These are phyloP conservation scores for Candida dubliniensis DNA, from an alignment of 1,139 yeast genomes.

Conservation along the genomic window DNA sequence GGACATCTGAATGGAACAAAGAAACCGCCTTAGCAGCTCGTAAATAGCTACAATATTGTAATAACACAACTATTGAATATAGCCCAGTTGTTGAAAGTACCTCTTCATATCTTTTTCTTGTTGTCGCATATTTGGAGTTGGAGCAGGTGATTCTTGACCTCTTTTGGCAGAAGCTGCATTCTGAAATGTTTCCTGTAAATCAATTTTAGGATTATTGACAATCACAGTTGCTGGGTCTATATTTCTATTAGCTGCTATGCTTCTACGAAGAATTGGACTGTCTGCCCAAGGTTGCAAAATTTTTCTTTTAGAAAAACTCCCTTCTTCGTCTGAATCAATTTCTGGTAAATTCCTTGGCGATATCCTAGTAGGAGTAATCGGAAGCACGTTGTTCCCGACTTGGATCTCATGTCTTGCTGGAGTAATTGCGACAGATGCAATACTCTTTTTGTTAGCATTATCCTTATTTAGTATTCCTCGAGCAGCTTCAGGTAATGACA, in stretches of 20 bases:
- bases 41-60: constrained; percentile 9
- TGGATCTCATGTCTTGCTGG: constrained; percentile 5
- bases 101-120: constrained; percentile 44
- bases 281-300: constrained; percentile 73
- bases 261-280: constrained; percentile 56
- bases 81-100: constrained; percentile 59
- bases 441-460: constrained; percentile 5
- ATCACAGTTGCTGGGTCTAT: constrained; percentile 73
- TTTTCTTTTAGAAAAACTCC: constrained; percentile 40
- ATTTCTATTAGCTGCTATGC: constrained; percentile 55
- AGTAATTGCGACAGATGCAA: not conserved
- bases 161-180: constrained; percentile 48
- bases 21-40: constrained; percentile 58
- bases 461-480: constrained; percentile 21
- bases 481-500: constrained; percentile 39
- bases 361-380: constrained; percentile 11
- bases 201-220: constrained; percentile 72
- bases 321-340: constrained; percentile 59
- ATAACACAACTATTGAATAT: constrained; percentile 13
- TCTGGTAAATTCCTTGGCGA: constrained; percentile 40
- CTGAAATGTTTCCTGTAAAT: constrained; percentile 69
- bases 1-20: constrained; percentile 73
- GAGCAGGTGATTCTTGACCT: constrained; percentile 60
- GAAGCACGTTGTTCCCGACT: constrained; percentile 5
- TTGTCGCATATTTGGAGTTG: constrained; percentile 25